phyloP scores from a whole-genome alignment of 1,284 basidiomycete species.

The Sanghuangporus sanghuang region DNA sequence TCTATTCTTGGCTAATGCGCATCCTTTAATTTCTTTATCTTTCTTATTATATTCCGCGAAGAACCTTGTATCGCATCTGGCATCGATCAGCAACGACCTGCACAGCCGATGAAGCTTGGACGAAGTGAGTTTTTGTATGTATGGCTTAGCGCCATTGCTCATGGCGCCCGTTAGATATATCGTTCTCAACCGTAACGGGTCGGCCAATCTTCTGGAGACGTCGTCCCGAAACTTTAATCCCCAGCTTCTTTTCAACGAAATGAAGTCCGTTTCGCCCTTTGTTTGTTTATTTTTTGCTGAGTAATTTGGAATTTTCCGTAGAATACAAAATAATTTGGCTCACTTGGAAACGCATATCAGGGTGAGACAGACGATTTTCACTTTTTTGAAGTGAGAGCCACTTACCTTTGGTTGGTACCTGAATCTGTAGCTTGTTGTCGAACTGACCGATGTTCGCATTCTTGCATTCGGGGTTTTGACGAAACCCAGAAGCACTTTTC shows the following conservation, averaged over 20 bases:
- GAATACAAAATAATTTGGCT: conserved; percentile 20
- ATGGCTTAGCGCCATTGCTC: neutral
- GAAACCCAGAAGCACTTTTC: conserved; percentile 48
- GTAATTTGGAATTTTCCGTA: conserved; percentile 2
- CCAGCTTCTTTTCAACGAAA: conserved; percentile 58
- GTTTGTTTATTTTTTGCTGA: conserved; percentile 1
- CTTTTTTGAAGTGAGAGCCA: neutral
- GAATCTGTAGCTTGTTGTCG: conserved; percentile 50
- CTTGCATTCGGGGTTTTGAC: conserved; percentile 63
- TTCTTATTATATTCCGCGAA: conserved; percentile 24
- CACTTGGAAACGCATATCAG: conserved; percentile 22
- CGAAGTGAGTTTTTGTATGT: conserved; percentile 44
- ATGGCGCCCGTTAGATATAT: conserved; percentile 47
- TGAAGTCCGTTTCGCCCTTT: conserved; percentile 57
- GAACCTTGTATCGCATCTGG: conserved; percentile 55
- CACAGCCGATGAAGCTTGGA: conserved; percentile 77
- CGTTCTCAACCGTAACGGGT: conserved; percentile 65
- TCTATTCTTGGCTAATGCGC: neutral
- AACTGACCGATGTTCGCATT: conserved; percentile 68
- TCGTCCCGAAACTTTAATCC: conserved; percentile 66
- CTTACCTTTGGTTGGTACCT: neutral
- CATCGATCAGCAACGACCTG: conserved; percentile 62
- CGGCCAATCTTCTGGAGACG: conserved; percentile 62
- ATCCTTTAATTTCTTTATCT: neutral
- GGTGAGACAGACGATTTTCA: conserved; percentile 15